These are phyloP conservation scores for Backusella morwellensis DNA, from an alignment of 192 early-diverging fungal genomes.

Conservation along the genomic window DNA sequence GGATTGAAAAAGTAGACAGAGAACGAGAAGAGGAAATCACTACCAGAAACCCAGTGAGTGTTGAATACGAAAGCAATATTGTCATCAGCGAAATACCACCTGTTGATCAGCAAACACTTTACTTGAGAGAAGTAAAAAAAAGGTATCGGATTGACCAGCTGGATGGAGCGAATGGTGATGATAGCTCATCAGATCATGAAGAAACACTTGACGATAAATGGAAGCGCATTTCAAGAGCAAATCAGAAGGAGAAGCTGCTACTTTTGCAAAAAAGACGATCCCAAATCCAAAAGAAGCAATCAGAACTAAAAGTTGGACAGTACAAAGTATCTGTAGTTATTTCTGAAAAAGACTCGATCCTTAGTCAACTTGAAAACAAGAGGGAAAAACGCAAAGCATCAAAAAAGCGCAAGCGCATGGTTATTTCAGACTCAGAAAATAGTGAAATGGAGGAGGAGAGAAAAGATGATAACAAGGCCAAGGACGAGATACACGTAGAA, in stretches of 20 bases:
- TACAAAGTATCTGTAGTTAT: background rate
- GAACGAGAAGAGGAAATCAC: background rate
- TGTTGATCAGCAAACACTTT: background rate
- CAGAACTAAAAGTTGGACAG: background rate
- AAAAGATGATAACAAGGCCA: too few relatives aligned
- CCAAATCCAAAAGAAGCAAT: background rate
- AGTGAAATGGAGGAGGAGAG: background rate
- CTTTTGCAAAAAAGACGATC: background rate
- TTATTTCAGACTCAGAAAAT: background rate
- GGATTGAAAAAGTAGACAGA: slow-evolving; percentile 10
- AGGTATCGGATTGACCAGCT: slow-evolving; percentile 14
- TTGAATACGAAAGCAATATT: slow-evolving; percentile 6
- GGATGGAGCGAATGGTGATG: slow-evolving; percentile 18
- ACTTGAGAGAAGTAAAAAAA: background rate
- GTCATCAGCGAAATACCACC: slow-evolving; percentile 16
- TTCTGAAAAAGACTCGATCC: background rate
- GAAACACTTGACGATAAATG: background rate
- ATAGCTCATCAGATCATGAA: background rate
- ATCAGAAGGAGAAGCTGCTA: background rate
- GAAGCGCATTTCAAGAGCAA: background rate
- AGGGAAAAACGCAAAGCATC: background rate
- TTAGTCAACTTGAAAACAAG: background rate
- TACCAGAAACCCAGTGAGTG: background rate
- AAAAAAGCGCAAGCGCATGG: background rate
- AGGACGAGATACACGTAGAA: too few relatives aligned